phyloP scores from a whole-genome alignment of 1,284 basidiomycete genomes.

The Tylopilus orsonianus region DNA sequence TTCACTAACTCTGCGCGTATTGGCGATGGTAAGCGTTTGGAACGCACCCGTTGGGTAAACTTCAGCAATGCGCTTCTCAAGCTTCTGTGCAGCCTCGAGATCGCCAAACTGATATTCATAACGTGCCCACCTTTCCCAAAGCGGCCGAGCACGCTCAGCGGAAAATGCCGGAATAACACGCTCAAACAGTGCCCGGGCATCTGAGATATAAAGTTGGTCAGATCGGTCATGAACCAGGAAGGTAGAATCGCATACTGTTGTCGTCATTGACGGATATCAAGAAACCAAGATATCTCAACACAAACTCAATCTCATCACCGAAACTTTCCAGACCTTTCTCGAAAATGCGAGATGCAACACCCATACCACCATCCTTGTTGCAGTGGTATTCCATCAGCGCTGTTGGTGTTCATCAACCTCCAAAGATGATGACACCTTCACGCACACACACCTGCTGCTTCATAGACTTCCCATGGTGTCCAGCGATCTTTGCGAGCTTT shows the following conservation, averaged over 20 bases:
- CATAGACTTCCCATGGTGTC: slow-evolving; percentile 91
- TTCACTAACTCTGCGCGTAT: background rate
- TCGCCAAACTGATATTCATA: slow-evolving; percentile 97
- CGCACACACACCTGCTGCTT: slow-evolving; percentile 76
- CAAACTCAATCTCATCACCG: slow-evolving; percentile 82
- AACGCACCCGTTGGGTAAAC: slow-evolving; percentile 78
- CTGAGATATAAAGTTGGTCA: slow-evolving; percentile 41
- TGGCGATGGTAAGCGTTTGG: background rate
- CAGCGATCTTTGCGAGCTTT: slow-evolving; percentile 85
- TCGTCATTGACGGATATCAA: slow-evolving; percentile 95
- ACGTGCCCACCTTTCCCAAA: slow-evolving; percentile 95
- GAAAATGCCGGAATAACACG: slow-evolving; percentile 79
- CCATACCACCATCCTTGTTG: slow-evolving; percentile 71
- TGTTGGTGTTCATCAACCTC: slow-evolving; percentile 32
- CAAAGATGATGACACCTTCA: slow-evolving; percentile 3
- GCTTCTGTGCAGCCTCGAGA: slow-evolving; percentile 83
- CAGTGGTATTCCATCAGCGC: slow-evolving; percentile 97
- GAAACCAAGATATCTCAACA: slow-evolving; percentile 89
- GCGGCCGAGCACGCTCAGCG: slow-evolving; percentile 75
- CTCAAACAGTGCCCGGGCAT: slow-evolving; percentile 95
- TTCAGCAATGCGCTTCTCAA: slow-evolving; percentile 87
- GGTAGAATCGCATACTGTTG: slow-evolving; percentile 65
- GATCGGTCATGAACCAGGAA: background rate
- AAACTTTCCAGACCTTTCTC: slow-evolving; percentile 91
- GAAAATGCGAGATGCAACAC: slow-evolving; percentile 89